phyloP scores from a whole-genome alignment of 2,329 filamentous ascomycete genomes.

The Aureobasidium pullulans region DNA sequence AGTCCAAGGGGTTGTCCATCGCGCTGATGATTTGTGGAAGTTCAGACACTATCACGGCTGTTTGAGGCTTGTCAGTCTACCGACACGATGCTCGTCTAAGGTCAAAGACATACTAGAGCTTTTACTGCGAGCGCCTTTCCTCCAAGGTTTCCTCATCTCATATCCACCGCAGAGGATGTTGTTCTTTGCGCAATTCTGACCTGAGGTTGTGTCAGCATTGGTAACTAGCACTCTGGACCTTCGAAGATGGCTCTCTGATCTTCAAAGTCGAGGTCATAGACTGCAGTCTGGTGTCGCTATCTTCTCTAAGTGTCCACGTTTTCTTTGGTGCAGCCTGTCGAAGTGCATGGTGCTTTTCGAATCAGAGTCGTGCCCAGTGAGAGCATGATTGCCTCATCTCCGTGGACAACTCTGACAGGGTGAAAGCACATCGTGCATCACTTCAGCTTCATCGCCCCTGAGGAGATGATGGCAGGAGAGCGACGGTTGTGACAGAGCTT shows the following conservation, averaged over 20 bases:
- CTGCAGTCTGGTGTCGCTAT: neutral
- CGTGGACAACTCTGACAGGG: too few species aligned
- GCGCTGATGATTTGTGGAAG: conserved; percentile 64
- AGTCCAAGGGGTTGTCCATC: conserved; percentile 72
- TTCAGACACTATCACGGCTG: conserved; percentile 31
- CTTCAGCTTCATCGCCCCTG: too few species aligned
- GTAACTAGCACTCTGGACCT: too few species aligned
- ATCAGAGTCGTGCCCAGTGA: too few species aligned
- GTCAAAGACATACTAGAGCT: conserved; percentile 41
- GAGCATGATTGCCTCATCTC: too few species aligned
- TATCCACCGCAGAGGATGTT: conserved; percentile 88
- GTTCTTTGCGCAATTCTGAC: conserved; percentile 87
- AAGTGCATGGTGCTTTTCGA: too few species aligned
- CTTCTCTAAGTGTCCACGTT: too few species aligned
- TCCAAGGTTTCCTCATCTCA: conserved; percentile 71
- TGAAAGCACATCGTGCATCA: too few species aligned
- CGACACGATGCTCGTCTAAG: conserved; percentile 44
- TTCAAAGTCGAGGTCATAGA: neutral
- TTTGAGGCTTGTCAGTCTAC: conserved; percentile 21
- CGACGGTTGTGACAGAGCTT: neutral
- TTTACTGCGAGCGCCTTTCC: conserved; percentile 53
- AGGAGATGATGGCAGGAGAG: too few species aligned
- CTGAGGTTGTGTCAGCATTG: conserved; percentile 36
- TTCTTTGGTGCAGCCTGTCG: too few species aligned
- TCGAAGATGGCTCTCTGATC: neutral